Evolutionary conservation across 2,329 filamentous ascomycete species (phyloP), one percentile per base, ranked within the genome.

Genomic region (Aspergillus pseudonomiae): DNA sequence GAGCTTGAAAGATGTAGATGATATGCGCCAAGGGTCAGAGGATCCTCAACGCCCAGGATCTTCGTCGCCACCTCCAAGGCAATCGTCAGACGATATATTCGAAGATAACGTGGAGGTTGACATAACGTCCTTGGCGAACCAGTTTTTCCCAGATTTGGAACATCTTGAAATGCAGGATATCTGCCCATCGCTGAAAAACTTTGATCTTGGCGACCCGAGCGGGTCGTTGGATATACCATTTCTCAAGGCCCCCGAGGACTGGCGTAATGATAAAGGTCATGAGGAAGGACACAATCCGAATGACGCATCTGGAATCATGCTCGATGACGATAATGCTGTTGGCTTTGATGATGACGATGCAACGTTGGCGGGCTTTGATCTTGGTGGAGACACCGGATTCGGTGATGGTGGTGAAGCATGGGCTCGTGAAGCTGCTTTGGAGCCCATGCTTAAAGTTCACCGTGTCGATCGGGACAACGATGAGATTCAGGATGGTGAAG

Each of bases 341-440:
- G 93, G 91, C 12, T 96, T 96, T 69, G 91, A 93, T 65, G 89
- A 92, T 66, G 91, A 94, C 69, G 93, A 94, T 66, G 86, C 85
- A 43, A 80, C 82, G 6, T 81, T 94, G 43, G 91, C 89, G 50
- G 89, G 86, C 54, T 92, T 92, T 59, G 90, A 92, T 66, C 80
- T 90, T 53, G 86, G 78, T 36, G 82, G 80, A 21, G 91, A 96
- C 66, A 87, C 93, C 61, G 92, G 91, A 14, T 99, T 99, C 74
- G 95, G 95, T 30, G 94, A 98, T 76, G 95, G 95, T 64, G 95
- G 95, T 67, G 95, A 99, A 77, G 92, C 91, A 1, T 99, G 95
- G 94, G 95, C 94, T 6, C 88, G 89, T 70, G 93, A 97, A 76
- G 93, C 94, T 46, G 94, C 92, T 12, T 81, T 94, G 24, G 91